Evolutionary conservation across 176 grass and related monocot genomes (phyloP).

Genomic region (Areca catechu): DNA sequence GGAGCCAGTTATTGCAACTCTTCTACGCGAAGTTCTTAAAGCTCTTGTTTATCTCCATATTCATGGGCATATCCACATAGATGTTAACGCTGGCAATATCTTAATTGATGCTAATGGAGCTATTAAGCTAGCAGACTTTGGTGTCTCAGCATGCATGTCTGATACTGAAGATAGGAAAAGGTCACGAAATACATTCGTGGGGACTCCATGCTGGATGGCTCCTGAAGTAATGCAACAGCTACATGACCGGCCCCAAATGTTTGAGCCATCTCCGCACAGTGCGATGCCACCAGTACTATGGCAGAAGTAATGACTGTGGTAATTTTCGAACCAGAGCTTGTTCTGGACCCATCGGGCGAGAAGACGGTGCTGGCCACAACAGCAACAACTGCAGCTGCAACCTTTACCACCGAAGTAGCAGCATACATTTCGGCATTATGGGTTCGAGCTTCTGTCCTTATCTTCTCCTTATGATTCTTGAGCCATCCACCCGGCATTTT

Average conservation of each 20-base stretch:
- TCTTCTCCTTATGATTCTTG: slow-evolving; percentile 94
- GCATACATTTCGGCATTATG: slow-evolving; percentile 83
- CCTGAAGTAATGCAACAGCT: too few species aligned
- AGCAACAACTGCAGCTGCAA: slow-evolving; percentile 82
- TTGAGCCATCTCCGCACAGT: slow-evolving; percentile 94
- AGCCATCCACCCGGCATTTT: slow-evolving; percentile 76
- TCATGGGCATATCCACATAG: too few species aligned
- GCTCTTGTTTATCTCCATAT: too few species aligned
- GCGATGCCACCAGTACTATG: slow-evolving; percentile 72
- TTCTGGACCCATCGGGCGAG: slow-evolving; percentile 28
- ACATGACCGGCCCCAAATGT: slow-evolving; percentile 67
- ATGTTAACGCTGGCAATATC: too few species aligned
- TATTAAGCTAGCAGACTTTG: too few species aligned
- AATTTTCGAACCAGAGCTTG: slow-evolving; percentile 32
- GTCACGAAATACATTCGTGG: too few species aligned
- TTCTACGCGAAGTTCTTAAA: too few species aligned
- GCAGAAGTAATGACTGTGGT: slow-evolving; percentile 58
- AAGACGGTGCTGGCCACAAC: slow-evolving; percentile 71
- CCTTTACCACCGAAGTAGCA: slow-evolving; percentile 71
- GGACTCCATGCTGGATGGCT: too few species aligned
- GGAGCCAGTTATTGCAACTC: too few species aligned
- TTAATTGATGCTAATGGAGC: too few species aligned
- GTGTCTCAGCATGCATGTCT: too few species aligned
- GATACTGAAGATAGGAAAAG: too few species aligned
- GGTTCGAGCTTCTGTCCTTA: slow-evolving; percentile 63